Evolutionary conservation across 2,329 filamentous ascomycete genomes (phyloP).

Genomic region (Epichloe hybrida): DNA sequence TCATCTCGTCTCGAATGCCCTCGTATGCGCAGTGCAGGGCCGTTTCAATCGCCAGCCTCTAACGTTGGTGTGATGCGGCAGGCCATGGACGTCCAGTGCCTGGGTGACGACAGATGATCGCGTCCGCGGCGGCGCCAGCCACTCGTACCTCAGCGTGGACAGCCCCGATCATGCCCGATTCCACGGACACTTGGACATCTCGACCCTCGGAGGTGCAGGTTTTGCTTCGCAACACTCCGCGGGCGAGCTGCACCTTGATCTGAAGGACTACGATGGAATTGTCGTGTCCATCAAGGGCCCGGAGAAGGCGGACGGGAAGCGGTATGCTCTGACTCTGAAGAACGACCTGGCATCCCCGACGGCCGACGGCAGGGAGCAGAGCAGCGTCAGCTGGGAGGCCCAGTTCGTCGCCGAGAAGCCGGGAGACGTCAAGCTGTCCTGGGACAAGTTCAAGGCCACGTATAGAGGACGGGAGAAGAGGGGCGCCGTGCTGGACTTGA

Average conservation of each 20-base stretch:
- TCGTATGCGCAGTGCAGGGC: neutral
- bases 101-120: constrained; percentile 64
- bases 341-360: constrained; percentile 46
- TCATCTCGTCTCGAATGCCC: neutral
- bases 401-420: constrained; percentile 37
- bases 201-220: constrained; percentile 63
- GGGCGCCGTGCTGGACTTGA: constrained; percentile 46
- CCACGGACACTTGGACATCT: constrained; percentile 57
- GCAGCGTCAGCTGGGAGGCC: constrained; percentile 60
- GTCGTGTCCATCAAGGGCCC: constrained; percentile 30
- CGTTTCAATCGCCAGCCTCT: neutral
- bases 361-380: constrained; percentile 55
- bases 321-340: constrained; percentile 64
- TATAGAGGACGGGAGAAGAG: constrained; percentile 56
- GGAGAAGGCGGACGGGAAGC: constrained; percentile 43
- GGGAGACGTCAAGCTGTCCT: constrained; percentile 41
- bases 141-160: constrained; percentile 32
- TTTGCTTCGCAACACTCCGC: constrained; percentile 67
- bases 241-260: constrained; percentile 46
- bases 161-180: constrained; percentile 38
- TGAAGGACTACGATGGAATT: constrained; percentile 49
- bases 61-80: constrained; percentile 15
- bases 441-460: constrained; percentile 53
- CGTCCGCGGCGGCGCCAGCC: constrained; percentile 60
- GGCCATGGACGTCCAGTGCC: constrained; percentile 42